Evolutionary conservation across 495 filamentous ascomycete species (phyloP).

Genomic region (Hypoxylon lienhwacheense): DNA sequence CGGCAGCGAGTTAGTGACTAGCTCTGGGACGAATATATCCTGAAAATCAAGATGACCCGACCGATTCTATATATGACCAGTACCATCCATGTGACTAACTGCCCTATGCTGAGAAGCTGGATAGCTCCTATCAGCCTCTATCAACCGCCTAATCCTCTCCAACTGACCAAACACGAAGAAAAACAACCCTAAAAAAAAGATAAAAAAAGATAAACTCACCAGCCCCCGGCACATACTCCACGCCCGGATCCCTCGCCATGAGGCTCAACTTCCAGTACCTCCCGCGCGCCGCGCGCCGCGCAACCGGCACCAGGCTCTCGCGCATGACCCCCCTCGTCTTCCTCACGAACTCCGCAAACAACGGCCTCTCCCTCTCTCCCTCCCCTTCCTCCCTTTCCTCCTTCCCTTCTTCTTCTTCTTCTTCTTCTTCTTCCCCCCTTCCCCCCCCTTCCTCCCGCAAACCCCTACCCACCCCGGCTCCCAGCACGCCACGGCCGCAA

Average conservation of each 20-base stretch:
- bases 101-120: too few species aligned
- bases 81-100: too few species aligned
- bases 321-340: neutral
- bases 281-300: slow-evolving; percentile 5
- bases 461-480: slow-evolving; percentile 1
- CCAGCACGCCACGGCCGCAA: slow-evolving; percentile 21
- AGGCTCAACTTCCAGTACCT: slow-evolving; percentile 25
- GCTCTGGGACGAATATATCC: neutral
- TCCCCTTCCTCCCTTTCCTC: neutral
- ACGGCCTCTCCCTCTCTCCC: neutral
- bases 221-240: slow-evolving; percentile 22
- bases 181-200: neutral
- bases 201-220: slow-evolving; percentile 6
- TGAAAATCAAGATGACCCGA: neutral
- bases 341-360: slow-evolving; percentile 3
- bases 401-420: neutral
- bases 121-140: too few species aligned
- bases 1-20: neutral
- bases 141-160: too few species aligned
- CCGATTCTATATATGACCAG: neutral
- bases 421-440: neutral
- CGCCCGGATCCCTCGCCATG: slow-evolving; percentile 27
- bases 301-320: slow-evolving; percentile 7
- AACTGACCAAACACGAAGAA: neutral
- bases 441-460: neutral